Conservation (phyloP, 805 yeast genomes). For the Metschnikowia gelsemii region DNA sequence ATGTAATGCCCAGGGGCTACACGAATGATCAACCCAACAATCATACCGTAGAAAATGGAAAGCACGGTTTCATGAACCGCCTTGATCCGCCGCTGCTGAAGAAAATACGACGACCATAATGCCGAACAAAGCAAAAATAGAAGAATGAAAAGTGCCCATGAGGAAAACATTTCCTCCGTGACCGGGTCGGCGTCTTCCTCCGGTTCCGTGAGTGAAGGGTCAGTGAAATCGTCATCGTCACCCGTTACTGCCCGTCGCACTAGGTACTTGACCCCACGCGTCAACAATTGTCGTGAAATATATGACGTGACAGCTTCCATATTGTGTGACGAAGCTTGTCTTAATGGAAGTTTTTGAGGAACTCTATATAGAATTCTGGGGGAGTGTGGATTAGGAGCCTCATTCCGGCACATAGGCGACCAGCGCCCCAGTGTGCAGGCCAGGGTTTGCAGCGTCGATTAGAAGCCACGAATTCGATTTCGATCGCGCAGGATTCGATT, state of each 20-base stretch:
- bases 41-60: constrained; percentile 95
- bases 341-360: background rate
- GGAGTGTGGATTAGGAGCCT: no score
- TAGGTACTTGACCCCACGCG: constrained; percentile 16
- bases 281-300: constrained; percentile 10
- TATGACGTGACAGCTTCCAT: constrained; percentile 14
- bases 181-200: constrained; percentile 77
- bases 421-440: no score
- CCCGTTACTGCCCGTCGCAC: constrained; percentile 34
- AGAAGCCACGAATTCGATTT: no score
- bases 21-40: constrained; percentile 88
- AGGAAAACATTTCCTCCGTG: constrained; percentile 90
- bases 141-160: constrained; percentile 94
- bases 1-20: constrained; percentile 94
- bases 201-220: constrained; percentile 46
- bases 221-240: constrained; percentile 35
- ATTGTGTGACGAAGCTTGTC: background rate
- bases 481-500: no score
- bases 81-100: constrained; percentile 87
- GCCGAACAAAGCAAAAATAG: constrained; percentile 80
- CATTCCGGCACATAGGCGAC: background rate
- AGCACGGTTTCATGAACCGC: constrained; percentile 97
- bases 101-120: constrained; percentile 89
- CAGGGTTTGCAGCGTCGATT: no score
- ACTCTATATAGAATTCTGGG: background rate